Percentiles rank a stretch among this genome's conserved stretches.
These are phyloP conservation scores for Ophiostoma sp. DNA, from an alignment of 2,329 filamentous ascomycete genomes.

Conservation along the genomic window DNA sequence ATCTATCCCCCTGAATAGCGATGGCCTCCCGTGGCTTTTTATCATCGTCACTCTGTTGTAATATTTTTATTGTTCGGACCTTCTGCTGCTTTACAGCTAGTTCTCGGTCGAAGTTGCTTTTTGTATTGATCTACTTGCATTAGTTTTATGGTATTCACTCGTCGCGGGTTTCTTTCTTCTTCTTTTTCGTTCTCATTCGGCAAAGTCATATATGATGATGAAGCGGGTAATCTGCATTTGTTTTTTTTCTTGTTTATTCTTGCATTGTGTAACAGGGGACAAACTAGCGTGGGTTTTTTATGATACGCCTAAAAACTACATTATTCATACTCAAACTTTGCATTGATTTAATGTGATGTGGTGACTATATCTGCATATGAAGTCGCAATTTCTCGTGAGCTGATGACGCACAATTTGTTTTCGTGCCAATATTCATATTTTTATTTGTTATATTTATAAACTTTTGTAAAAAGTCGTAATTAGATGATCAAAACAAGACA, in stretches of 20 bases:
- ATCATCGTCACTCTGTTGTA: background rate
- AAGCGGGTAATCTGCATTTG: background rate
- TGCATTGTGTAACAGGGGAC: background rate
- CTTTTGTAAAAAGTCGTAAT: too few species aligned
- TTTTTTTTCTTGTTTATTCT: background rate
- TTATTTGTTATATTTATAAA: too few species aligned
- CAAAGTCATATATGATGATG: conserved; percentile 17
- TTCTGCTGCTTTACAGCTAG: background rate
- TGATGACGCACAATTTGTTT: too few species aligned
- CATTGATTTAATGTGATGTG: background rate
- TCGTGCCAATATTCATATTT: too few species aligned
- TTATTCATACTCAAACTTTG: background rate
- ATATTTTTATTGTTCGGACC: background rate
- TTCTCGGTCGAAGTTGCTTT: background rate
- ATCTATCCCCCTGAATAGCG: conserved; percentile 1
- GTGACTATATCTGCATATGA: too few species aligned
- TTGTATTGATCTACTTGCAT: background rate
- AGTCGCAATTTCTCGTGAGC: too few species aligned
- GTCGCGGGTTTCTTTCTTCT: conserved; percentile 5
- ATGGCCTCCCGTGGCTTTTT: background rate
- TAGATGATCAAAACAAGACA: too few species aligned
- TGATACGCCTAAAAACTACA: background rate
- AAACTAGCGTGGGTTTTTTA: conserved; percentile 1
- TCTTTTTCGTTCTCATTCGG: conserved; percentile 1
- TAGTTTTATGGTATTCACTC: background rate